phyloP scores from a whole-genome alignment of 768 basidiomycete genomes.

The Botryobasidium botryosum region DNA sequence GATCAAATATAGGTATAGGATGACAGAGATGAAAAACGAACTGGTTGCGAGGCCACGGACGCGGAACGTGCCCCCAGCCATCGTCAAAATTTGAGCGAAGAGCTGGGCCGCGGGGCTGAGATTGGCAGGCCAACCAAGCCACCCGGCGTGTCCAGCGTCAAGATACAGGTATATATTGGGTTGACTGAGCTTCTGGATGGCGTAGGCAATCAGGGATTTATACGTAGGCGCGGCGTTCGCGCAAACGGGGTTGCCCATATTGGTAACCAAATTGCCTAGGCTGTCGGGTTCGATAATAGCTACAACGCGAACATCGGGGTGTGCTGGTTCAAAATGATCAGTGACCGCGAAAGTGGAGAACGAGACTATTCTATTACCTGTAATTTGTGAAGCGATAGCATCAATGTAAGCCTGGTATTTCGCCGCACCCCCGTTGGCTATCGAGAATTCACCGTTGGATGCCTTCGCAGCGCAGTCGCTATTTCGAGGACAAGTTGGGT shows the following conservation, averaged over 20 bases:
- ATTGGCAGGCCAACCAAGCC: constrained; percentile 56
- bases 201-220: constrained; percentile 17
- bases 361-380: background rate
- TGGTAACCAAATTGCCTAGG: constrained; percentile 51
- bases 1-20: too few species aligned
- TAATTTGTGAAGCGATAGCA: constrained; percentile 14
- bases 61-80: constrained; percentile 36
- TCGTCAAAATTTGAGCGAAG: constrained; percentile 32
- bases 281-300: constrained; percentile 53
- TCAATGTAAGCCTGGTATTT: constrained; percentile 36
- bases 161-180: constrained; percentile 45
- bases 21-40: too few species aligned
- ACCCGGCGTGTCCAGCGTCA: constrained; percentile 38
- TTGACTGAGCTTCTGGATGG: constrained; percentile 32
- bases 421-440: background rate
- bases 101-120: constrained; percentile 41
- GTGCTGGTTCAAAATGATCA: too few species aligned
- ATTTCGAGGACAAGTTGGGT: background rate
- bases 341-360: too few species aligned
- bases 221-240: constrained; percentile 35
- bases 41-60: constrained; percentile 47
- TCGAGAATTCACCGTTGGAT: background rate
- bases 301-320: too few species aligned
- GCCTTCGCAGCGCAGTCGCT: background rate
- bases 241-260: constrained; percentile 41